Conservation (phyloP, 208 protist genomes). For the Crithidia expoeki region DNA sequence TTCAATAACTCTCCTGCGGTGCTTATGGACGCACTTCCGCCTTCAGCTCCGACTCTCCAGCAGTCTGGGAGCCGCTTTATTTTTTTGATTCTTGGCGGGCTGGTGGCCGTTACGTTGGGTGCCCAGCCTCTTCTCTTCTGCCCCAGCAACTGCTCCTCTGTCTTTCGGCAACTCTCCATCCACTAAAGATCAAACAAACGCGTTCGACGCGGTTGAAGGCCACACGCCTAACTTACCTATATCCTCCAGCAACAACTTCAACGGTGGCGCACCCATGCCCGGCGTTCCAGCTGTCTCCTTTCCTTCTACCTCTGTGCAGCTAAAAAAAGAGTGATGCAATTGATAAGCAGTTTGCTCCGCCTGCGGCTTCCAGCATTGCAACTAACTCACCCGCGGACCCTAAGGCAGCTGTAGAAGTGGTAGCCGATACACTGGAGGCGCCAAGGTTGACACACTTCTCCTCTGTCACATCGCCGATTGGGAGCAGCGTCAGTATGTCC, state of each 20-base stretch:
- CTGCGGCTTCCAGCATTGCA: not conserved
- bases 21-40: not conserved
- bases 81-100: not conserved
- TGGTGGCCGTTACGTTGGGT: slow-evolving; percentile 20
- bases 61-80: not conserved
- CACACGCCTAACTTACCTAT: not conserved
- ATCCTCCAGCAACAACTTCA: not conserved
- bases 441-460: not conserved
- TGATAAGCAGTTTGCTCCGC: too few species aligned
- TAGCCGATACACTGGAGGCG: not conserved
- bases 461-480: not conserved
- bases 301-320: not conserved
- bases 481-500: slow-evolving; percentile 5
- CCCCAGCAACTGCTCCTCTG: not conserved
- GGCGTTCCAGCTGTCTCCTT: not conserved
- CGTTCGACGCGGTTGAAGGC: not conserved
- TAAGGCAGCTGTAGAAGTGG: too few species aligned
- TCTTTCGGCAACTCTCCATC: not conserved
- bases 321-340: not conserved
- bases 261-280: not conserved
- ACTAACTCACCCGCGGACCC: not conserved
- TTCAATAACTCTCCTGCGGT: too few species aligned
- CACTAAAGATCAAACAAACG: not conserved
- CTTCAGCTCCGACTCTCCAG: not conserved
- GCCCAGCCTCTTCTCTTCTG: slow-evolving; percentile 9